These are phyloP conservation scores for Meira miltonrushii DNA, from an alignment of 1,284 basidiomycete species.

Conservation along the genomic window DNA sequence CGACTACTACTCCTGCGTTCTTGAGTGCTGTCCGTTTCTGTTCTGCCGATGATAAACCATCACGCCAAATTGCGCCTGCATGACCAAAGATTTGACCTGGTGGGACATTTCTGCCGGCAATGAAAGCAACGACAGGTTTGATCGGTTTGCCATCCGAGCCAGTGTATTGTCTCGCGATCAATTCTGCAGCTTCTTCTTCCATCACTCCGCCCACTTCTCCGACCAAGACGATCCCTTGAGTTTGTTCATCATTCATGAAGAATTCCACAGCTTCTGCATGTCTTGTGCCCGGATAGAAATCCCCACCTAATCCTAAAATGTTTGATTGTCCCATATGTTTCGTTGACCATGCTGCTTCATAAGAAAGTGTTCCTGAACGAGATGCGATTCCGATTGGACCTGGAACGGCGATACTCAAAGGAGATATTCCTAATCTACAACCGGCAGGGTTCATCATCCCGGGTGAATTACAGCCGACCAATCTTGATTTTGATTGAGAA, in stretches of 20 bases:
- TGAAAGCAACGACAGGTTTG: slow-evolving; percentile 41
- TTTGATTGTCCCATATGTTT: slow-evolving; percentile 29
- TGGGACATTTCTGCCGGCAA: slow-evolving; percentile 30
- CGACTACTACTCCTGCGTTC: slow-evolving; percentile 7
- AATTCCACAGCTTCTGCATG: slow-evolving; percentile 36
- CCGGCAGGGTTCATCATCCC: slow-evolving; percentile 34
- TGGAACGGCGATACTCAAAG: slow-evolving; percentile 5
- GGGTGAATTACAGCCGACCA: slow-evolving; percentile 36
- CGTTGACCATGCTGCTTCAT: slow-evolving; percentile 32
- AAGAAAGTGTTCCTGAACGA: slow-evolving; percentile 43
- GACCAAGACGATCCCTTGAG: slow-evolving; percentile 24
- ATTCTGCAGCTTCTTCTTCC: slow-evolving; percentile 35
- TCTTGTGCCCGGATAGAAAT: slow-evolving; percentile 46
- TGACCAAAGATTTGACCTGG: slow-evolving; percentile 38
- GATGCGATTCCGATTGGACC: slow-evolving; percentile 24
- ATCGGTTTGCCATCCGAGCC: slow-evolving; percentile 15
- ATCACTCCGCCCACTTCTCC: slow-evolving; percentile 41
- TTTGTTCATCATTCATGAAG: slow-evolving; percentile 22
- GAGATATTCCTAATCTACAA: slow-evolving; percentile 9
- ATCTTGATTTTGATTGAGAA: slow-evolving; percentile 24
- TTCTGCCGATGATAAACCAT: slow-evolving; percentile 22
- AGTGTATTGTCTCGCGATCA: slow-evolving; percentile 14
- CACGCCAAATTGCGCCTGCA: slow-evolving; percentile 37
- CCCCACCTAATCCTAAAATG: slow-evolving; percentile 38
- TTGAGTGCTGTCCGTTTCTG: slow-evolving; percentile 28